These are phyloP conservation scores for Penicillium hordei DNA, from an alignment of 2,329 filamentous ascomycete genomes.

Conservation along the genomic window DNA sequence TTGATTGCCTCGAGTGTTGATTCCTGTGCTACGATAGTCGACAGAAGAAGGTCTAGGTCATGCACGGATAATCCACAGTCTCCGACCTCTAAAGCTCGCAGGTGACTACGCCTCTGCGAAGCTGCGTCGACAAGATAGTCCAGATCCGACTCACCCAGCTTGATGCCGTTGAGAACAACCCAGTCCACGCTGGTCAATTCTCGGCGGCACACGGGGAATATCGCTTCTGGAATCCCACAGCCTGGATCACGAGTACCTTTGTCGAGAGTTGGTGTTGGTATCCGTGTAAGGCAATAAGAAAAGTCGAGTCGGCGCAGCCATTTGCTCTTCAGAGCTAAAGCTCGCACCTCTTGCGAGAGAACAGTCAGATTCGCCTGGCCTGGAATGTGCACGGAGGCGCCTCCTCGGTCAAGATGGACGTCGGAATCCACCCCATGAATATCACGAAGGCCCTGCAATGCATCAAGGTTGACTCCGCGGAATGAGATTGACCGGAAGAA, in stretches of 20 bases:
- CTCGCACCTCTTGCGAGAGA: slow-evolving; percentile 67
- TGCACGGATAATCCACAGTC: slow-evolving; percentile 57
- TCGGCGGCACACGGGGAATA: slow-evolving; percentile 66
- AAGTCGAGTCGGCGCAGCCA: slow-evolving; percentile 65
- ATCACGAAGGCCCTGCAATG: slow-evolving; percentile 62
- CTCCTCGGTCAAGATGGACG: slow-evolving; percentile 60
- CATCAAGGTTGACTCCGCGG: slow-evolving; percentile 62
- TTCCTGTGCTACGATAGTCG: slow-evolving; percentile 64
- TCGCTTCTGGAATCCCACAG: slow-evolving; percentile 67
- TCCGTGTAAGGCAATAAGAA: slow-evolving; percentile 59
- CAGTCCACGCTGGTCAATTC: slow-evolving; percentile 70
- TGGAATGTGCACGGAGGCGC: slow-evolving; percentile 53
- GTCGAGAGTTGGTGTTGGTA: slow-evolving; percentile 55
- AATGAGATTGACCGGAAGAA: slow-evolving; percentile 68
- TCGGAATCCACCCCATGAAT: slow-evolving; percentile 62
- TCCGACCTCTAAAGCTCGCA: slow-evolving; percentile 67
- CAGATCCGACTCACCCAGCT: slow-evolving; percentile 68
- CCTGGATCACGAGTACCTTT: slow-evolving; percentile 57
- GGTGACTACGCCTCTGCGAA: slow-evolving; percentile 62
- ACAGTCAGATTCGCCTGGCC: slow-evolving; percentile 58
- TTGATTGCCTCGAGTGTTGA: slow-evolving; percentile 66
- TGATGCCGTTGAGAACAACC: slow-evolving; percentile 67
- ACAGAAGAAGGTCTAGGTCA: slow-evolving; percentile 59
- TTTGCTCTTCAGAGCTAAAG: slow-evolving; percentile 65
- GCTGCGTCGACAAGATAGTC: slow-evolving; percentile 67